These are phyloP conservation scores for Microcera coccophila DNA, from an alignment of 2,329 filamentous ascomycete species.

Conservation along the genomic window DNA sequence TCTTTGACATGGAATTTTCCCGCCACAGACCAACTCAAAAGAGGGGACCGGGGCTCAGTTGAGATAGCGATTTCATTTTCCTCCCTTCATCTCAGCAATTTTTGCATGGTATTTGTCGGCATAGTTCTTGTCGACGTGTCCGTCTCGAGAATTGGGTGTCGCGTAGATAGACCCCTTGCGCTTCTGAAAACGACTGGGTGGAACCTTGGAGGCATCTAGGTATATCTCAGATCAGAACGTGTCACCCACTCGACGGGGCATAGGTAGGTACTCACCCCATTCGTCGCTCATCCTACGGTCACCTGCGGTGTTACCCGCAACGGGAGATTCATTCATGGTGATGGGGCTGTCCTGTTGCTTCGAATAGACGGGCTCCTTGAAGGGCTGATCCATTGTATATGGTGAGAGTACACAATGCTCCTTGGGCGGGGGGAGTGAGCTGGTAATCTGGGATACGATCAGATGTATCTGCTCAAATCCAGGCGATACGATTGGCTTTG, in stretches of 20 bases:
- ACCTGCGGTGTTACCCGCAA: conserved; percentile 24
- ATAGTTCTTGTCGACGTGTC: conserved; percentile 58
- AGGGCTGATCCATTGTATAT: conserved; percentile 22
- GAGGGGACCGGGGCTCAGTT: background rate
- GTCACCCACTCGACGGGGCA: background rate
- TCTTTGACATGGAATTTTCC: too few species aligned
- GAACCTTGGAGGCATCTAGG: conserved; percentile 63
- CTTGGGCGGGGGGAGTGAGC: too few species aligned
- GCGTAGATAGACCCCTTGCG: conserved; percentile 66
- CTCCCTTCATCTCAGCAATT: conserved; percentile 49
- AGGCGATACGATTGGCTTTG: too few species aligned
- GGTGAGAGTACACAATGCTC: too few species aligned
- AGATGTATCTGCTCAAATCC: too few species aligned
- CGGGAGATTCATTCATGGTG: conserved; percentile 30
- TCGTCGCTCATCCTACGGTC: conserved; percentile 42
- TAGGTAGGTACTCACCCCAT: conserved; percentile 40
- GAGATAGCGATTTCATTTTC: conserved; percentile 28
- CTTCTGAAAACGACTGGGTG: conserved; percentile 65
- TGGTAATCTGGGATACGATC: too few species aligned
- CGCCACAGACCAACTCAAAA: too few species aligned
- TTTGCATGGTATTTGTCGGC: conserved; percentile 59
- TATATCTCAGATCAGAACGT: conserved; percentile 2
- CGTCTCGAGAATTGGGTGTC: conserved; percentile 61
- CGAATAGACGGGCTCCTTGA: conserved; percentile 17
- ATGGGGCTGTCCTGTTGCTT: conserved; percentile 20